Conservation (phyloP, 495 filamentous ascomycete species). For the Hyaloscypha hepaticicola region DNA sequence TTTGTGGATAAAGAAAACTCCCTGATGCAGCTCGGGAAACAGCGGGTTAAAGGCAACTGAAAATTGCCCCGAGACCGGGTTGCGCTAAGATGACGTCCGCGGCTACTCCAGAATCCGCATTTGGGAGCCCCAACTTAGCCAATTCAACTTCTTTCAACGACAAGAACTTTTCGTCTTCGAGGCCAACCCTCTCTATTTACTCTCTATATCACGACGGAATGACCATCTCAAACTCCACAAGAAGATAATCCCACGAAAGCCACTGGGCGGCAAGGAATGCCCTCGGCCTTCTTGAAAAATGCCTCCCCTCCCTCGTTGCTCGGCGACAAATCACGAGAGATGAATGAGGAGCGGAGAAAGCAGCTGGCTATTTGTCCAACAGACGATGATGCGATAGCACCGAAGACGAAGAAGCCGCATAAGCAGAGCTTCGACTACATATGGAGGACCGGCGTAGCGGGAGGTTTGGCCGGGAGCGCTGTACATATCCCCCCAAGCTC, state of each 20-base stretch:
- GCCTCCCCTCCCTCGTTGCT: constrained; percentile 40
- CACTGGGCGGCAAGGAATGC: constrained; percentile 41
- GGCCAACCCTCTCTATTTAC: neutral
- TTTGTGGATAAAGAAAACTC: neutral
- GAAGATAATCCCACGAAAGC: constrained; percentile 19
- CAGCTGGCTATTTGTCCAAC: constrained; percentile 31
- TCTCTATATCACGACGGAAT: constrained; percentile 9
- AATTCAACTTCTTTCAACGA: neutral
- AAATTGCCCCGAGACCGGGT: constrained; percentile 25
- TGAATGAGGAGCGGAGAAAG: constrained; percentile 27
- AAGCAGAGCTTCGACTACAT: constrained; percentile 84
- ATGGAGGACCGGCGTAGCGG: constrained; percentile 75
- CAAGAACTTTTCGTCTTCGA: neutral
- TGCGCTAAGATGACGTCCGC: constrained; percentile 31
- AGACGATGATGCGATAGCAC: constrained; percentile 29
- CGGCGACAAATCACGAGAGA: constrained; percentile 41
- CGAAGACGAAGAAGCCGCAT: constrained; percentile 45
- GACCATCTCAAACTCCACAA: constrained; percentile 2
- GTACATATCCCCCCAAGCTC: constrained; percentile 48
- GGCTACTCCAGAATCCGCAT: constrained; percentile 4
- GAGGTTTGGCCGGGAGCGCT: constrained; percentile 84
- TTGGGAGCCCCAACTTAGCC: neutral
- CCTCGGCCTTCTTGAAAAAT: constrained; percentile 49
- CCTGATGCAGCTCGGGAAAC: constrained; percentile 7
- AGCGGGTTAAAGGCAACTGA: neutral